Evolutionary conservation across 176 grass and related monocot genomes (phyloP).

Genomic region (Zizania latifolia): DNA sequence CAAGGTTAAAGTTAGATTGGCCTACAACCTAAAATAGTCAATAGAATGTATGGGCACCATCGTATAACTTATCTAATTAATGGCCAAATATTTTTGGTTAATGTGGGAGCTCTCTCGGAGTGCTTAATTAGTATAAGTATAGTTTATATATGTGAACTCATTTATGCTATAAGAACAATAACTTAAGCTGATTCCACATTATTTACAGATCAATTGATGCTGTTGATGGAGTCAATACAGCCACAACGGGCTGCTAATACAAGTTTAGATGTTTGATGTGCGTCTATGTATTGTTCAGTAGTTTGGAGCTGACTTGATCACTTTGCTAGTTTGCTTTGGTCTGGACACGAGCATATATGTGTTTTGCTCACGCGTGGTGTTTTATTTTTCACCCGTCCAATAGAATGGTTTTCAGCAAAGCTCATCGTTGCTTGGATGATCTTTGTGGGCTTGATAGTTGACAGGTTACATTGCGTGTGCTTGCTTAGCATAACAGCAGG

Average conservation of each 20-base stretch:
- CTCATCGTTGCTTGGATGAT: conserved; percentile 26
- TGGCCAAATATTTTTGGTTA: too few species aligned
- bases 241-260: background rate
- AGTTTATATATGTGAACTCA: background rate
- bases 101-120: too few species aligned
- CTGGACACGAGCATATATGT: background rate
- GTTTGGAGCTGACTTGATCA: conserved; percentile 5
- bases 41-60: too few species aligned
- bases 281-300: background rate
- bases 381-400: too few species aligned
- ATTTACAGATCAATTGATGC: conserved; percentile 25
- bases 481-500: conserved; percentile 33
- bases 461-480: conserved; percentile 3
- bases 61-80: too few species aligned
- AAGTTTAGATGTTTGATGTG: background rate
- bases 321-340: conserved; percentile 1
- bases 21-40: too few species aligned
- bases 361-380: background rate
- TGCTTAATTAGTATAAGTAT: too few species aligned
- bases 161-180: background rate
- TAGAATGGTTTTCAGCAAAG: conserved; percentile 18
- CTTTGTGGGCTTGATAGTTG: background rate
- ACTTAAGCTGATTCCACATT: background rate
- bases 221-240: conserved; percentile 2
- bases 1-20: too few species aligned